Percentiles rank a stretch among this genome's conserved stretches.
Evolutionary conservation across 371 early-diverging fungal genomes (phyloP).

Genomic region (Parasitella parasitica): DNA sequence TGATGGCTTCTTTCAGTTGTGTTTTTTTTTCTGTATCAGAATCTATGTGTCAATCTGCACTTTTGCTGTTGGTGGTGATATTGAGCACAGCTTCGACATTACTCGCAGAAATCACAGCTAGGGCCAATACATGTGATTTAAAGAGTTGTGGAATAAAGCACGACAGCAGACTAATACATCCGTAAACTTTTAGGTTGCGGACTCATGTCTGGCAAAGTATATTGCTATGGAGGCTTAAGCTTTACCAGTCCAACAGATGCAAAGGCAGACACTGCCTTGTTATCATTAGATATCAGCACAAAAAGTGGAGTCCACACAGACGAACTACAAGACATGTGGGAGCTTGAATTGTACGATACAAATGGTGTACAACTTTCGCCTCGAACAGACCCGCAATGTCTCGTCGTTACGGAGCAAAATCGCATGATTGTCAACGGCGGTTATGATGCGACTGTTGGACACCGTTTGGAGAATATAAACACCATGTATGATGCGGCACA

Average conservation of each 20-base stretch:
- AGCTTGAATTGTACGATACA: not conserved
- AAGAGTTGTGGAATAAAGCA: not conserved
- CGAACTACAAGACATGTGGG: not conserved
- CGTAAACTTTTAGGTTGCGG: not conserved
- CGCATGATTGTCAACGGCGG: constrained; percentile 1
- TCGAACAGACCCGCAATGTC: not conserved
- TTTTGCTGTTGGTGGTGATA: not conserved
- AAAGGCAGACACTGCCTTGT: not conserved
- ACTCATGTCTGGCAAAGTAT: not conserved
- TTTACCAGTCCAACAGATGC: not conserved
- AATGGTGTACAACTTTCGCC: not conserved
- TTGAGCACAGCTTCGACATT: not conserved
- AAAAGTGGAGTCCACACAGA: not conserved
- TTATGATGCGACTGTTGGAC: not conserved
- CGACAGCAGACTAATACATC: too few relatives aligned
- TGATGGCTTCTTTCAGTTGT: not conserved
- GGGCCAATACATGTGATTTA: not conserved
- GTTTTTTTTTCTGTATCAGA: not conserved
- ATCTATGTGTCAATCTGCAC: not conserved
- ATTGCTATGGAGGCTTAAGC: not conserved
- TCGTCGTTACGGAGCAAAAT: not conserved
- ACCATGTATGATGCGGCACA: not conserved
- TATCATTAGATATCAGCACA: not conserved
- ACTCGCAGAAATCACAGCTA: not conserved
- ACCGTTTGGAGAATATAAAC: not conserved